Base-by-base conservation (phyloP, 2,329 filamentous ascomycete species). In the Talaromyces funiculosus region DNA sequence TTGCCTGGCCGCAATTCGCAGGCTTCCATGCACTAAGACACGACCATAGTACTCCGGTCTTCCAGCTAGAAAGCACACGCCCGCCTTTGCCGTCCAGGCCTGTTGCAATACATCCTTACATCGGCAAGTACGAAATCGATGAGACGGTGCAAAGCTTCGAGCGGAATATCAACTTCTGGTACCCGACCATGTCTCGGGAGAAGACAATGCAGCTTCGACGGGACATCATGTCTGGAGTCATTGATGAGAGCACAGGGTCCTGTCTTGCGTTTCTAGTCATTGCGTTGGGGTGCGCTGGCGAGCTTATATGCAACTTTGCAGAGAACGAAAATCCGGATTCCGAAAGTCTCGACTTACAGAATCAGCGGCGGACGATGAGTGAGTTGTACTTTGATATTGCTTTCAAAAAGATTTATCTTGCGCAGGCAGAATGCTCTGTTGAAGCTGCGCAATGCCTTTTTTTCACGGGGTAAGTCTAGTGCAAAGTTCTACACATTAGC, bases 1-100 rank as follows among this genome's bases (percentile, higher is more conserved):
- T 82, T 0, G 77, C 79, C 59, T 82, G 80, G 80, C 79, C 78
- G 6, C 77, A 81, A 59, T 81, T 82, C 59, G 75, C 80, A 29
- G 68, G 72, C 1, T 80, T 79, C 45, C 74, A 77, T 2, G 72
- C 72, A 10, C 70, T 82, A 24, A 71, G 79, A 1, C 68, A 75
- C 29, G 75, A 77, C 16, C 77, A 78, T n/a, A 63, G 59, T 24
- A 67, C 72, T 2, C 75, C 80, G 1, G 80, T 82, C 24, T 82
- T 82, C 54, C 72, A 77, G 18, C 71, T 82, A 0, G 81, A 82
- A 62, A 78, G 78, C 53, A 72, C 72, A 0, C 73, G 81, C 0
- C 62, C 70, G 0, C 66, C 77, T 0, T 62, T 81, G 3, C 71
- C 72, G 8, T 53, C 55, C 4, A 47, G 26, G 3, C 20, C 31